Conservation (phyloP, 2,329 filamentous ascomycete species). For the Akanthomyces uredinophilus region DNA sequence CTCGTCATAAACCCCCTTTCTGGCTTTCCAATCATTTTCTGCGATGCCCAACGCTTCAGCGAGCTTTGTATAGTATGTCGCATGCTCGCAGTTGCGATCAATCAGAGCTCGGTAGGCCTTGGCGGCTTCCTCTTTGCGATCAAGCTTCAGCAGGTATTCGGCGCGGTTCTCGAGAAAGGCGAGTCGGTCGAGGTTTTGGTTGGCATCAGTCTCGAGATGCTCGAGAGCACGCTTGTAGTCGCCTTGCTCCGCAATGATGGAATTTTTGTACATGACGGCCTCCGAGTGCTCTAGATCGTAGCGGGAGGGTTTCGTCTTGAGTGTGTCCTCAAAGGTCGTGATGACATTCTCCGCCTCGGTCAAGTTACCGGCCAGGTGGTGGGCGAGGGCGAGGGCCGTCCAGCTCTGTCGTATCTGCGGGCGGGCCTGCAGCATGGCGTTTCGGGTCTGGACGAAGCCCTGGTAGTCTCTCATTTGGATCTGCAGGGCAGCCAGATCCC, state of each 20-base stretch:
- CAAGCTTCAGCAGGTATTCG: constrained; percentile 75
- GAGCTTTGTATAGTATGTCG: constrained; percentile 77
- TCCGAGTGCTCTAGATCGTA: constrained; percentile 90
- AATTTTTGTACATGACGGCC: constrained; percentile 91
- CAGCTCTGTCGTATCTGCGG: constrained; percentile 85
- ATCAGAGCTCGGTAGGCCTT: constrained; percentile 76
- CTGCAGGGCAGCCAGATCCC: constrained; percentile 88
- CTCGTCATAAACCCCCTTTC: constrained; percentile 67
- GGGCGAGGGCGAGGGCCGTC: constrained; percentile 92
- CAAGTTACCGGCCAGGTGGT: constrained; percentile 84
- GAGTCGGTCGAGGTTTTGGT: constrained; percentile 75
- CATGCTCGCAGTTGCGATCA: constrained; percentile 82
- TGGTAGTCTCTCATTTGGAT: constrained; percentile 94
- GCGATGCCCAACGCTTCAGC: constrained; percentile 61
- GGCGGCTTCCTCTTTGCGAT: constrained; percentile 71
- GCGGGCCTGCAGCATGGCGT: constrained; percentile 78
- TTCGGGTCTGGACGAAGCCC: constrained; percentile 86
- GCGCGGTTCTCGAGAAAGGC: constrained; percentile 82
- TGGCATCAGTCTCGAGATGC: constrained; percentile 73
- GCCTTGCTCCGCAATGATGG: constrained; percentile 84
- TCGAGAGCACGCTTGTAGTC: constrained; percentile 78
- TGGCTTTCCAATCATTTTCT: constrained; percentile 53
- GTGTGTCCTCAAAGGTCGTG: constrained; percentile 85
- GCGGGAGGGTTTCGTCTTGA: constrained; percentile 74
- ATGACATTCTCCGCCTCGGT: constrained; percentile 84